phyloP scores from a whole-genome alignment of 2,329 filamentous ascomycete genomes.

The Tolypocladium ovalisporum region DNA sequence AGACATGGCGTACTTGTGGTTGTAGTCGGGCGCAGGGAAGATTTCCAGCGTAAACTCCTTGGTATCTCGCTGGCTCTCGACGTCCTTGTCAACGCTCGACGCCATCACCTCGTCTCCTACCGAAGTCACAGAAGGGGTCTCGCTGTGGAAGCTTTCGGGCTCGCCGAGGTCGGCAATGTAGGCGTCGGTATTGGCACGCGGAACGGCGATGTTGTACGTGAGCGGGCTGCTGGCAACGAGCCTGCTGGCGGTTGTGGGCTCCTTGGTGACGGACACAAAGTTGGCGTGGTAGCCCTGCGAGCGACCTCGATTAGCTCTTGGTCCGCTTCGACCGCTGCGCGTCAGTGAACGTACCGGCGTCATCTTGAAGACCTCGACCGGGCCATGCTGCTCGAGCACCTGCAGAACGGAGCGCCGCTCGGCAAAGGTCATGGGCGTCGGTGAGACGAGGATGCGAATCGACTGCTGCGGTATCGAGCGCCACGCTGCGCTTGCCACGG shows the following conservation, averaged over 20 bases:
- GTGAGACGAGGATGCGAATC: conserved; percentile 41
- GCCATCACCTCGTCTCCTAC: not conserved
- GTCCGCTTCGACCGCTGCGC: not conserved
- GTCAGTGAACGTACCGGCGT: conserved; percentile 7
- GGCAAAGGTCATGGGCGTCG: conserved; percentile 37
- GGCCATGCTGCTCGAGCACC: conserved; percentile 36
- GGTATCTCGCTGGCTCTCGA: conserved; percentile 3
- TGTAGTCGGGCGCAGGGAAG: conserved; percentile 25
- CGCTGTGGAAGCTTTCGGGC: conserved; percentile 4
- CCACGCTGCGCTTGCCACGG: conserved; percentile 3
- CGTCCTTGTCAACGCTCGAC: not conserved
- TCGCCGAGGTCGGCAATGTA: conserved; percentile 21
- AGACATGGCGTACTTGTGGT: conserved; percentile 25
- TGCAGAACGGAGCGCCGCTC: conserved; percentile 45
- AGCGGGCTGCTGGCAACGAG: conserved; percentile 36
- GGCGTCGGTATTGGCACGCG: conserved; percentile 14
- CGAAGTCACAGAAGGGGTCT: not conserved
- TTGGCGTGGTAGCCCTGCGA: conserved; percentile 33
- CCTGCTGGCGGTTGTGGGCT: conserved; percentile 22
- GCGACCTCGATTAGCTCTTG: not conserved
- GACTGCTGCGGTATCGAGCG: conserved; percentile 19
- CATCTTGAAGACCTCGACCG: conserved; percentile 40
- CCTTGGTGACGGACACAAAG: conserved; percentile 38
- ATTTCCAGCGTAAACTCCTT: conserved; percentile 32
- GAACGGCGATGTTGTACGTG: conserved; percentile 28